Conservation (phyloP, 2,329 filamentous ascomycete species). For the Botrytis sinoallii region DNA sequence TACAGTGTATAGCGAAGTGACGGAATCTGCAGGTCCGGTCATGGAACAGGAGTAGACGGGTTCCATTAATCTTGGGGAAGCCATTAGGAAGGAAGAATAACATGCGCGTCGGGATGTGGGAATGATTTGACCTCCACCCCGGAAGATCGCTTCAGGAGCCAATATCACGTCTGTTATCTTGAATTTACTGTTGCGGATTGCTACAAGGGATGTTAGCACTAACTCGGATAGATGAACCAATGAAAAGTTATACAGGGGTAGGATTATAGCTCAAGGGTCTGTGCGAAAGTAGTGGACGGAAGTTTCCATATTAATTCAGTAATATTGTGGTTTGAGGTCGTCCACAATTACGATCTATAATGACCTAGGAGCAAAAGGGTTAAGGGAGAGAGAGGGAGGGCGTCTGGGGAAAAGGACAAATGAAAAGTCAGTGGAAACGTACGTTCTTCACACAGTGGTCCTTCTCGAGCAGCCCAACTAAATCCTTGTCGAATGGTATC, state of each 20-base stretch:
- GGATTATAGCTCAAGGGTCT: not conserved
- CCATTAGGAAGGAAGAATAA: slow-evolving; percentile 97
- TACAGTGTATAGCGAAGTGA: slow-evolving; percentile 87
- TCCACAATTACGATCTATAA: not conserved
- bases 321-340: not conserved
- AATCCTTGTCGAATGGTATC: slow-evolving; percentile 96
- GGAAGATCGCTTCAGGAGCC: slow-evolving; percentile 86
- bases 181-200: slow-evolving; percentile 97
- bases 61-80: slow-evolving; percentile 93
- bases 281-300: slow-evolving; percentile 10
- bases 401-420: slow-evolving; percentile 15
- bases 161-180: slow-evolving; percentile 88
- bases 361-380: not conserved
- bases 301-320: slow-evolving; percentile 13
- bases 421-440: slow-evolving; percentile 45
- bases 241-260: slow-evolving; percentile 19
- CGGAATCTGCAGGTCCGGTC: slow-evolving; percentile 85
- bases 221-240: slow-evolving; percentile 25
- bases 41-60: slow-evolving; percentile 91
- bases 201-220: slow-evolving; percentile 45
- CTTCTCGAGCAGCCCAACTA: slow-evolving; percentile 93
- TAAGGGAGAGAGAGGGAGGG: not conserved
- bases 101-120: slow-evolving; percentile 89
- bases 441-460: slow-evolving; percentile 96
- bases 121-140: slow-evolving; percentile 95